Base-by-base conservation (phyloP, 2,329 filamentous ascomycete species). In the Alternaria sp. region DNA sequence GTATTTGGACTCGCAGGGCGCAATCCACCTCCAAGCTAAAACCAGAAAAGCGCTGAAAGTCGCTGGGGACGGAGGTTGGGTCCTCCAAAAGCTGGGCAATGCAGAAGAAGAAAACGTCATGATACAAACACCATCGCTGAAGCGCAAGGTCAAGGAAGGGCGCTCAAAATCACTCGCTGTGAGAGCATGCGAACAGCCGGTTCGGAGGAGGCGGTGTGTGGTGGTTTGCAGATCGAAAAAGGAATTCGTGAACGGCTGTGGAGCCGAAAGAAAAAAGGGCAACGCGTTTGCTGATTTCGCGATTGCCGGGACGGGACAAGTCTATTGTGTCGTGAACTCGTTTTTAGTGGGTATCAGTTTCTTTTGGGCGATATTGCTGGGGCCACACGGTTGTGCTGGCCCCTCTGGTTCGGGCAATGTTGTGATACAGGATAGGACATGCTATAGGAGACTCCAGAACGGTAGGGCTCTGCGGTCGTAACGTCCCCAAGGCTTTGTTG, bases 301-400 rank as follows among this genome's bases (percentile, higher is more conserved):
- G 25, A 15, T 33, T 55, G 60, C 60, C 67, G 62, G 54, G 33
- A 60, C 12, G 51, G 46, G 55, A 66, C 75, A 70, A 64, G 55
- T 78, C 76, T 78, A 78, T 75, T 67, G 66, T 51, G 72, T 78
- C 76, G 74, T 78, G 71, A 78, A 74, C 67, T 75, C 75, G 71
- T 77, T 61, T 77, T 67, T 76, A 75, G 69, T 64, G 75, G 76
- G 76, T 78, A 78, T 78, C 75, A 69, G 73, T 64, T 74, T 77
- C 71, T 69, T 69, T 71, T 72, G 66, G 67, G 66, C 60, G 65
- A 68, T 71, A 57, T 65, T 70, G 66, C 54, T 65, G 57, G 69
- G 58, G 58, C 55, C 53, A 60, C 61, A 43, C 51, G 58, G 30
- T 44, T 55, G 33, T 44, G 61, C 61, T 47, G 20, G 58, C 62